Evolutionary conservation across 202 grass and related monocot genomes (phyloP), one percentile per base, ranked within the genome.

Genomic region (Zizania palustris): DNA sequence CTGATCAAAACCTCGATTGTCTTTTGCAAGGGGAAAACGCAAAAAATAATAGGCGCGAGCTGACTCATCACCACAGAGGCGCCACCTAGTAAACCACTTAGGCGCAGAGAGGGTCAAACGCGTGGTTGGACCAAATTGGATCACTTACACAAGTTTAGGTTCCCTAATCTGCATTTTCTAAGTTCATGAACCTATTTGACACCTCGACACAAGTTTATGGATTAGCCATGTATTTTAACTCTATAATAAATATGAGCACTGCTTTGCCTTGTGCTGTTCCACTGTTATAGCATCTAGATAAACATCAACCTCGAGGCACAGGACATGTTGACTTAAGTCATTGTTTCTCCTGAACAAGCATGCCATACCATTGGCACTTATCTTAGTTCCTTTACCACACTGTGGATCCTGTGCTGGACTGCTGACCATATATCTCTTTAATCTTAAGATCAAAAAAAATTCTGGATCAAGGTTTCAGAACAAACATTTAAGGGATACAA

Each of bases 11-110:
- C 45, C 9, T 34, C n/a, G n/a, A n/a, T n/a, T 28, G 49, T 45
- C 28, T 18, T 45, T 43, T 2, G 67, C 72, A 98, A 91, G 96
- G 59, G 95, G n/a, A n/a, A n/a, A n/a, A n/a, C n/a, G n/a, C n/a
- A n/a, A n/a, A n/a, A n/a, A n/a, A n/a, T n/a, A n/a, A n/a, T n/a
- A n/a, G n/a, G n/a, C n/a, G n/a, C n/a, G n/a, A n/a, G n/a, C n/a
- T n/a, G n/a, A n/a, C n/a, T n/a, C n/a, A n/a, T n/a, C n/a, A n/a
- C n/a, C n/a, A n/a, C n/a, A n/a, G n/a, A n/a, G n/a, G n/a, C n/a
- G n/a, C n/a, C n/a, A n/a, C n/a, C n/a, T n/a, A n/a, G n/a, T n/a
- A n/a, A n/a, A n/a, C n/a, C n/a, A n/a, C n/a, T n/a, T n/a, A n/a
- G n/a, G n/a, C n/a, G n/a, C n/a, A n/a, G n/a, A n/a, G n/a, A n/a